Base-by-base conservation (phyloP, 108 stramenopile genomes). In the Discostella stelligeroides region DNA sequence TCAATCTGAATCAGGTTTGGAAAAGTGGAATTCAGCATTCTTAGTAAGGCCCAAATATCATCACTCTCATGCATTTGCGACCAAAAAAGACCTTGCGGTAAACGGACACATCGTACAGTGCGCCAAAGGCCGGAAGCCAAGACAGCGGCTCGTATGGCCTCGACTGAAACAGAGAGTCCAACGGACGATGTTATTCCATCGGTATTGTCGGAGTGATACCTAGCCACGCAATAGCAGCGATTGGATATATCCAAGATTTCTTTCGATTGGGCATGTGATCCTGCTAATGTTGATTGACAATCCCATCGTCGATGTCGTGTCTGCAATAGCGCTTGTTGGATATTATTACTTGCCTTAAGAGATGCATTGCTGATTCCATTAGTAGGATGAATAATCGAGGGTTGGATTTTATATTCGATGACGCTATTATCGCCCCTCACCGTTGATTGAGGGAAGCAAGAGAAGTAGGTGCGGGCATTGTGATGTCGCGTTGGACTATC, bases 261-360 rank as follows among this genome's bases (percentile, higher is more conserved):
- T 17, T 68, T 48, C 12, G 78, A 79, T 63, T 79, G 78, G 9
- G 78, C 78, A 57, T 79, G 78, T 10, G 78, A 48, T 3, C 78
- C 70, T 24, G 70, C 70, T 34, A 60, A 20, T 4, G 68, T 39
- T 7, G 71, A 72, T 63, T 79, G 78, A 39, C 70, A 72, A 54
- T 64, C 63, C 78, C 78, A 79, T 2, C 78, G 70, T 2, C 78
- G 78, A 68, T 79, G 78, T 15, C 70, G 58, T 56, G 78, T 79
- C 49, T 72, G 46, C 14, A 79, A 54, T 34, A 79, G 25, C 47
- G 64, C 69, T 20, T 60, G 59, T 28, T 79, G 78, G 15, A 79
- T 79, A 48, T 62, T 79, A 14, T 79, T 79, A 42, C 54, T 64
- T 5, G 69, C 70, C 25, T 56, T 37, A 23, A 28, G 57, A 39